Base-by-base conservation (phyloP, 495 filamentous ascomycete species). In the Penicillium bialowiezense region DNA sequence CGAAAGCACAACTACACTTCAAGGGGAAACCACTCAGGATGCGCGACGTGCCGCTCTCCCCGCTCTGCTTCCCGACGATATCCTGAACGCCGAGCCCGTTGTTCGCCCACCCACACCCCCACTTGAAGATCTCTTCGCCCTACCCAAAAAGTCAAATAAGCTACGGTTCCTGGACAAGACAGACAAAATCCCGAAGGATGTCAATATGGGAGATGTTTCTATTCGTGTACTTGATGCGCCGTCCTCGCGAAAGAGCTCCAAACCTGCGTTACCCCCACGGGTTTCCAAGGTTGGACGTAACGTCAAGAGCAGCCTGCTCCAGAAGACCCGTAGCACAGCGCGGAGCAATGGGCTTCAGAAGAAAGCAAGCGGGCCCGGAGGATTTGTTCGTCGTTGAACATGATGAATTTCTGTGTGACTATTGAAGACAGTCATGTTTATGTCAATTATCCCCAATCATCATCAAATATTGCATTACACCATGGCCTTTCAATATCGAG, bases 101-200 rank as follows among this genome's bases (percentile, higher is more conserved):
- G 40, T 52, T 10, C 63, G 71, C 26, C 66, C 71, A 5, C 73
- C 70, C 18, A 74, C 71, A 18, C 69, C 72, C 1, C 69, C 70
- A 5, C 52, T 58, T 10, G 63, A 65, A 48, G 54, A 59, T 36
- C 43, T 51, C 10, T 58, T 58, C 23, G 35, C 50, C 23, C 41
- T 59, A 26, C 61, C 62, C 14, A 68, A 54, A 21, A 71, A 64
- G 44, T 59, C 67, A 17, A 77, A 69, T 44, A 79, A 77, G 44
- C 64, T 78, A 40, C 71, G 71, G 26, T 78, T 82, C 45, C 58
- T 81, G 33, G 74, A 81, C 19, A 69, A 68, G 36, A 60, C 62
- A 9, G 72, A 81, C 41, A 78, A 75, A 48, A 65, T 70, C 10
- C 69, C 77, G 29, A 83, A 80, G 65, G 79, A 83, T 56, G 56